Evolutionary conservation across 345 rosid species (phyloP), one percentile per base, ranked within the genome.

Genomic region (Arabidopsis suecica): DNA sequence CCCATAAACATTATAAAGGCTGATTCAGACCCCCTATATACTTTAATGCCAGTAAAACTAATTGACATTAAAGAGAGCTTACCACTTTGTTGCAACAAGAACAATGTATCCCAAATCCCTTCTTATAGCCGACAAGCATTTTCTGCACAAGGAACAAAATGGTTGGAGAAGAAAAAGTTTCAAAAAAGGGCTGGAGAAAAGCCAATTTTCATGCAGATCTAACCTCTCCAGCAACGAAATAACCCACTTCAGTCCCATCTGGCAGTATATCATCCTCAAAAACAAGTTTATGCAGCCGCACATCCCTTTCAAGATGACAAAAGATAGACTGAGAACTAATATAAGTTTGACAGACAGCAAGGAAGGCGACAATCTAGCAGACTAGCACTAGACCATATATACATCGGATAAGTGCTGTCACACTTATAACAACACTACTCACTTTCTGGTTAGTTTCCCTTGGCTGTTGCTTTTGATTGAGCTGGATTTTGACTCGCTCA

Each of bases 201-300:
- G 7, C 3, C 13, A 38, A 9, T 38, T 48, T 14, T 13, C 49
- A 70, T 32, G 41, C 12, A 59, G 62, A 72, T 50, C 69, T 73
- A 72, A 90, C 98, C 96, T 90, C 62, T 78, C 98, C 97, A 69
- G 86, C 87, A 30, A 87, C 82, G 68, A 85, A 91, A 83, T 94
- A 91, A 34, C 87, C 93, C 44, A 94, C 86, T 85, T 94, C 97
- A 22, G 97, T 80, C 81, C 98, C 98, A 80, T 94, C 96, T 23
- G 88, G 90, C 80, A 94, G 83, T 53, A 86, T 78, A 76, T 87
- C 88, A 75, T 86, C 94, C 82, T 91, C 97, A 73, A 94, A 94
- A 40, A 90, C 97, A 75, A 88, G 76, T 73, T 87, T 94, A 74
- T 94, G 98, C 84, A 88, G 77, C 75, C 97, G 85, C 79, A 85